Conservation (phyloP, 2,329 filamentous ascomycete genomes). For the Botrytis medusae region DNA sequence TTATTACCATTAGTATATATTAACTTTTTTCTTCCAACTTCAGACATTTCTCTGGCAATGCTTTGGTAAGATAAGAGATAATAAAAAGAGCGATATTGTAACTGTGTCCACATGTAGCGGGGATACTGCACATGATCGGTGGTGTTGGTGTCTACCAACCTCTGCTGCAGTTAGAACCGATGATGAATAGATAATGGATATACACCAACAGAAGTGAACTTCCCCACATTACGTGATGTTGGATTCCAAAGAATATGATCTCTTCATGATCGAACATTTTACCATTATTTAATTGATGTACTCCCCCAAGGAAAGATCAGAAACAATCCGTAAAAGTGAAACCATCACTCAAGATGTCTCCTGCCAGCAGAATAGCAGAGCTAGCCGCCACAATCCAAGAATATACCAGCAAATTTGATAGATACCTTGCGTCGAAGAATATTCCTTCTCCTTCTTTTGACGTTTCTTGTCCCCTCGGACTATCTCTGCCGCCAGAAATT, state of each 20-base stretch:
- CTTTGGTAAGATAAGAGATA: too few relatives aligned
- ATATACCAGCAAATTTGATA: conserved; percentile 4
- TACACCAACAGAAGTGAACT: neutral
- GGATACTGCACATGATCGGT: neutral
- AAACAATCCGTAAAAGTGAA: neutral
- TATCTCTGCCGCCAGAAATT: neutral
- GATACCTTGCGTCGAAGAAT: neutral
- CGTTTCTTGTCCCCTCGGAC: neutral
- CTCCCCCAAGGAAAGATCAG: neutral
- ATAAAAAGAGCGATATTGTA: too few relatives aligned
- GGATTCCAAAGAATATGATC: neutral
- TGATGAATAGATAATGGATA: neutral
- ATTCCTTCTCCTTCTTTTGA: conserved; percentile 11
- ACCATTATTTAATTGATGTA: neutral
- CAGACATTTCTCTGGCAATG: too few relatives aligned
- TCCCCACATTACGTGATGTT: neutral
- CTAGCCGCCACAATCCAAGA: neutral
- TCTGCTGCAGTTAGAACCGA: neutral
- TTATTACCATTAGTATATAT: too few relatives aligned
- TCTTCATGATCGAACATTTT: neutral
- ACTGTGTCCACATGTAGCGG: neutral
- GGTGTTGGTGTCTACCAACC: neutral
- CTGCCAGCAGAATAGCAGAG: neutral
- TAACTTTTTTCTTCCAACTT: too few relatives aligned
- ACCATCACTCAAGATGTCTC: neutral